Evolutionary conservation across 1,284 basidiomycete species (phyloP).

Genomic region (Leccinum cinnamomeum): DNA sequence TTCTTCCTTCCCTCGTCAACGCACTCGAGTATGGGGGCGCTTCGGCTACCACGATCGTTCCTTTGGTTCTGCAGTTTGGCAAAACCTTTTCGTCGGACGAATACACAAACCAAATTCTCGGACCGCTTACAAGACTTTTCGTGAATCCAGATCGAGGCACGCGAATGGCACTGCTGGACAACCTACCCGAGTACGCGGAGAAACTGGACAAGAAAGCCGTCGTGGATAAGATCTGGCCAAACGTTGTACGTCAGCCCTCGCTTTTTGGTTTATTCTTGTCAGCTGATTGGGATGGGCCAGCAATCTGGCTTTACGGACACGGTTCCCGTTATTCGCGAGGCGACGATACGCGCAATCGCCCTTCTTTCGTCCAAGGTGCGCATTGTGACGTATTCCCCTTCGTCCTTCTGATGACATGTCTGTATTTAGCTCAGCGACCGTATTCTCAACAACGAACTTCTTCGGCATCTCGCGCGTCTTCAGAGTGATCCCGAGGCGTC

Average conservation of each 20-base stretch:
- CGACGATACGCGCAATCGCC: conserved; percentile 88
- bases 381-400: not conserved
- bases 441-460: conserved; percentile 94
- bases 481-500: conserved; percentile 92
- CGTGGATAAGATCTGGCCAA: conserved; percentile 89
- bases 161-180: conserved; percentile 91
- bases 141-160: conserved; percentile 90
- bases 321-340: conserved; percentile 90
- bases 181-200: conserved; percentile 81
- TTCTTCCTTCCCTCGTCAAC: conserved; percentile 85
- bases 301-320: conserved; percentile 96
- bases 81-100: conserved; percentile 71
- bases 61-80: conserved; percentile 80
- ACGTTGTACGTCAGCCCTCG: conserved; percentile 62
- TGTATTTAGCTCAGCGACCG: conserved; percentile 75
- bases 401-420: not conserved
- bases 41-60: conserved; percentile 76
- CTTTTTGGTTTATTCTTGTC: not conserved
- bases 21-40: conserved; percentile 86
- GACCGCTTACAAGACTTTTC: conserved; percentile 82
- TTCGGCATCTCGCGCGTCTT: conserved; percentile 90
- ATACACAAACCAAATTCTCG: conserved; percentile 68
- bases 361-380: conserved; percentile 82
- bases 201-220: conserved; percentile 86
- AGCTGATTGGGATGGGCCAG: conserved; percentile 40